A percentile compares a stretch with the other conserved stretches of the same genome.
Conservation (phyloP, 73 alveolate species). For the Effrenium voratum region DNA sequence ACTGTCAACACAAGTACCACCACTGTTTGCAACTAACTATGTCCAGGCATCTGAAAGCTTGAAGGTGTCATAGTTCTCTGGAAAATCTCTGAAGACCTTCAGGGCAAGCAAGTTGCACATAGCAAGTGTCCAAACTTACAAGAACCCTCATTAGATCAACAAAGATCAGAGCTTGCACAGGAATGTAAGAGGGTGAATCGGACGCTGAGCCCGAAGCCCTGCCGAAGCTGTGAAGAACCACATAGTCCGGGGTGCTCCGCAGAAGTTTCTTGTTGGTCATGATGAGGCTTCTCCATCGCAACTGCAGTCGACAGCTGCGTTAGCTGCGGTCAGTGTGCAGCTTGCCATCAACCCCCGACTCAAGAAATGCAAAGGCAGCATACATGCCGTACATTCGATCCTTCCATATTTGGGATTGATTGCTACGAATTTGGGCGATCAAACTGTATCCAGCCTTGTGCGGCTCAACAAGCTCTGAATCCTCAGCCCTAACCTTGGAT, state of each 20-base stretch:
- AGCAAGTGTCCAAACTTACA: too few species aligned
- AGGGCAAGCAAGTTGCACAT: too few species aligned
- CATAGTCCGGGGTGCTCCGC: slow-evolving; percentile 86
- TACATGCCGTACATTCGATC: neutral
- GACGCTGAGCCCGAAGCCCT: slow-evolving; percentile 36
- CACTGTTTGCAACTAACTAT: neutral
- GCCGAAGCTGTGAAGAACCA: slow-evolving; percentile 56
- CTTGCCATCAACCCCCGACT: neutral
- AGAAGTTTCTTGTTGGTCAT: slow-evolving; percentile 63
- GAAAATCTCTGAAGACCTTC: slow-evolving; percentile 73
- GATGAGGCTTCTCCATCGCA: slow-evolving; percentile 87
- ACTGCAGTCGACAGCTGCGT: too few species aligned
- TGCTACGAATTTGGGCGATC: too few species aligned
- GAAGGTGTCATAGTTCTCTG: slow-evolving; percentile 79
- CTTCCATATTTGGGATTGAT: too few species aligned
- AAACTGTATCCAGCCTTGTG: too few species aligned
- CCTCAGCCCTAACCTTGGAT: neutral
- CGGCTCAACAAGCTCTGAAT: neutral
- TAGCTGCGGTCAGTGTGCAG: neutral
- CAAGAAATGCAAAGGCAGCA: neutral
- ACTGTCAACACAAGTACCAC: neutral
- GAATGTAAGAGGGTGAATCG: too few species aligned
- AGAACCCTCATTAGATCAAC: too few species aligned
- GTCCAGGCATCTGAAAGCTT: slow-evolving; percentile 27
- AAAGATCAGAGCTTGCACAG: too few species aligned